phyloP scores from a whole-genome alignment of 1,139 yeast species.

The Hyphopichia burtonii region DNA sequence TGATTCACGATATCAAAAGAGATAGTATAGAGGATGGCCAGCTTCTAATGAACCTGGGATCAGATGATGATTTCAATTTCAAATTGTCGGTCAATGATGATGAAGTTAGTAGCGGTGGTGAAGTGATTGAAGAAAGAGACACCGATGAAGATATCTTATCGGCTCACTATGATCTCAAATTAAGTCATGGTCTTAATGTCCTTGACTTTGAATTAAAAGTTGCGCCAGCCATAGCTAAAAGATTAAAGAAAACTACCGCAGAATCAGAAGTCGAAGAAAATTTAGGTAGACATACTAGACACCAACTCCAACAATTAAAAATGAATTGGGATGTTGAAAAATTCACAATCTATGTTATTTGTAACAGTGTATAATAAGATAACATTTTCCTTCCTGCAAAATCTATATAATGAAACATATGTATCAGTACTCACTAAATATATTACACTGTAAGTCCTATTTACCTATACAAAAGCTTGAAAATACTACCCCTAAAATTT shows the following conservation, averaged over 20 bases:
- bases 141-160: slow-evolving; percentile 18
- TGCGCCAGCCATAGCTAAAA: slow-evolving; percentile 36
- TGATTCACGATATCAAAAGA: slow-evolving; percentile 35
- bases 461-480: slow-evolving; percentile 94
- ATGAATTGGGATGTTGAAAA: slow-evolving; percentile 51
- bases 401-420: not conserved
- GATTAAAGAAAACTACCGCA: slow-evolving; percentile 25
- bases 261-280: slow-evolving; percentile 23
- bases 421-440: slow-evolving; percentile 1
- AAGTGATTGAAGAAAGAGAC: slow-evolving; percentile 28
- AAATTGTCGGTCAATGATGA: slow-evolving; percentile 50
- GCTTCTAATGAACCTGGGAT: slow-evolving; percentile 22
- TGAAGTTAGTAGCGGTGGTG: slow-evolving; percentile 38
- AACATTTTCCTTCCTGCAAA: not conserved
- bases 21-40: slow-evolving; percentile 34
- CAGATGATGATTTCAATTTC: slow-evolving; percentile 45
- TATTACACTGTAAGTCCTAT: slow-evolving; percentile 20
- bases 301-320: slow-evolving; percentile 47
- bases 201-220: slow-evolving; percentile 48
- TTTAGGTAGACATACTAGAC: slow-evolving; percentile 47
- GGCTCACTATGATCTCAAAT: slow-evolving; percentile 48
- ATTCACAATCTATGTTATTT: slow-evolving; percentile 32
- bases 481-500: slow-evolving; percentile 85
- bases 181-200: slow-evolving; percentile 48
- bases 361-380: slow-evolving; percentile 12